Evolutionary conservation across 345 rosid genomes (phyloP), one percentile per base, ranked within the genome.

Genomic region (Moricandia moricandioides): DNA sequence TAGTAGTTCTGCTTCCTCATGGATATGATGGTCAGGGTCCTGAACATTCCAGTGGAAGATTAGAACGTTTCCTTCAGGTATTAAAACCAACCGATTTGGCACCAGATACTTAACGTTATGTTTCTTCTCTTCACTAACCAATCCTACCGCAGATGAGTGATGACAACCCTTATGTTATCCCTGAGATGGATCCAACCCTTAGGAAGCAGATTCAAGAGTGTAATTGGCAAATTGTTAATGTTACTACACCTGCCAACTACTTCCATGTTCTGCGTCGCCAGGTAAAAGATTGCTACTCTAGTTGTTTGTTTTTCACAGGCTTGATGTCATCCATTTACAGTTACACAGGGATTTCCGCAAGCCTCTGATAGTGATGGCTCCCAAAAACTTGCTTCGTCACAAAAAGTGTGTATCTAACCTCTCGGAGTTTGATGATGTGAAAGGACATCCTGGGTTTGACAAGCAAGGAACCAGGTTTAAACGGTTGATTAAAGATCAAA

Each of bases 401-500:
- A 91, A 90, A 82, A 84, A 84, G 45, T 91, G 98, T 81, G 88
- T 84, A 79, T 94, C 97, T 33, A 88, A 89, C 80, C 85, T 91
- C 31, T 87, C 95, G 1, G 96, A 94, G 72, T 91, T 94, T 37
- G 96, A 91, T 73, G 97, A 94, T 76, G 96, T 88, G 0, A 83
- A 93, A 88, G 97, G 97, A 26, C 95, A 91, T 76, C 85, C 91
- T 47, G 97, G 98, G 8, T 91, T 91, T 74, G 97, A 91, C 82
- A 91, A 91, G 64, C 98, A 91, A 70, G 98, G 98, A 35, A 94
- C 98, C 47, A 77, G 97, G 82, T 94, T 94, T 74, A 94, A 94
- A 74, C 88, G 97, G 18, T 88, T 94, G 6, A 89, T 94, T 63
- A 91, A 89, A 77, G 98, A 94, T 80, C 90, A 87, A 74, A 91